These are phyloP conservation scores for Crithidia fasciculata DNA, from an alignment of 208 protist genomes.

Conservation along the genomic window DNA sequence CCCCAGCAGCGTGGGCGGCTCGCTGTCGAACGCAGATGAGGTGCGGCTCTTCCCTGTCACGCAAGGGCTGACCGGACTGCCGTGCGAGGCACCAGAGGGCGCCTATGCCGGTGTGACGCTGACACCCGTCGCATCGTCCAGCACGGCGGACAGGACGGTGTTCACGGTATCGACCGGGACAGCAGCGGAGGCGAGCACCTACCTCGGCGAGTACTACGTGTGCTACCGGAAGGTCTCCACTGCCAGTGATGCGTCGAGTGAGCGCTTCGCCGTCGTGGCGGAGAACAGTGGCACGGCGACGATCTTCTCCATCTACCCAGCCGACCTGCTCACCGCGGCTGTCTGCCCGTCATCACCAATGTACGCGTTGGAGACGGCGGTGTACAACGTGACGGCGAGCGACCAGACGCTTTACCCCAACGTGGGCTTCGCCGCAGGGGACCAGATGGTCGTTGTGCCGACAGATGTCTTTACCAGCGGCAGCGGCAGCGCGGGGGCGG, in stretches of 20 bases:
- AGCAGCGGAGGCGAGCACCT: constrained; percentile 34
- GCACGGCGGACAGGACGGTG: constrained; percentile 36
- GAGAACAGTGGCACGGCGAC: constrained; percentile 36
- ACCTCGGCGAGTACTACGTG: constrained; percentile 82
- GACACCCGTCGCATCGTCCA: constrained; percentile 34
- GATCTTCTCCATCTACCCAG: constrained; percentile 83
- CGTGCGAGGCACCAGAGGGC: constrained; percentile 57
- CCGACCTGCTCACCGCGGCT: constrained; percentile 37
- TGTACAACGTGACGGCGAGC: constrained; percentile 58
- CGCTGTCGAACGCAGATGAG: constrained; percentile 54
- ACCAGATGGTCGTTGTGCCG: constrained; percentile 69
- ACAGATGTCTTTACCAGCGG: background rate
- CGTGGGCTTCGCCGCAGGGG: constrained; percentile 49
- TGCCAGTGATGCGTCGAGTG: background rate
- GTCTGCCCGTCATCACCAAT: constrained; percentile 37
- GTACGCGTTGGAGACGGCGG: constrained; percentile 68
- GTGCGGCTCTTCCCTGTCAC: constrained; percentile 73
- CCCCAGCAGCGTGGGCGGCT: constrained; percentile 45
- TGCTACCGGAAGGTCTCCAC: constrained; percentile 68
- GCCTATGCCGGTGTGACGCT: constrained; percentile 66
- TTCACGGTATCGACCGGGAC: constrained; percentile 60
- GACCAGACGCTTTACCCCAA: constrained; percentile 50
- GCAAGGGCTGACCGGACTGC: constrained; percentile 47
- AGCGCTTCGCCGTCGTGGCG: constrained; percentile 59
- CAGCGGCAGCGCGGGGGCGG: background rate